These are phyloP conservation scores for Penicillium oxalicum DNA, from an alignment of 2,329 filamentous ascomycete genomes.

Conservation along the genomic window DNA sequence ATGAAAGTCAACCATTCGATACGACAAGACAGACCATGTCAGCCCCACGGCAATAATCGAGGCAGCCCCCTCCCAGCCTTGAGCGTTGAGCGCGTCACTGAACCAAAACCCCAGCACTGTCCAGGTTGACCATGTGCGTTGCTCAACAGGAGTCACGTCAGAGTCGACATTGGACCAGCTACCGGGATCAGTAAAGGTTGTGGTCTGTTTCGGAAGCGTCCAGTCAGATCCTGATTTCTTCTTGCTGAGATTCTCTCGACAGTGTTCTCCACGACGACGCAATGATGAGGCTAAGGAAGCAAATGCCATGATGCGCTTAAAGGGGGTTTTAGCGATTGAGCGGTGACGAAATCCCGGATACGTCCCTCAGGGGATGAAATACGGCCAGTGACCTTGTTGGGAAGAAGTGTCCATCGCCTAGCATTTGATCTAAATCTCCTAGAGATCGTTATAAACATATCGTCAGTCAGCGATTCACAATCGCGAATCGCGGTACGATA, in stretches of 20 bases:
- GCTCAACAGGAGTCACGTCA: constrained; percentile 42
- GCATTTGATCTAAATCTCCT: too few species aligned
- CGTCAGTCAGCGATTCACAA: too few species aligned
- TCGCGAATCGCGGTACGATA: too few species aligned
- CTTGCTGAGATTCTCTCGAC: neutral
- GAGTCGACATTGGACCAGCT: constrained; percentile 42
- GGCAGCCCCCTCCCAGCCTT: constrained; percentile 43
- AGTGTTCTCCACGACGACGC: neutral
- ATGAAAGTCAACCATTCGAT: too few species aligned
- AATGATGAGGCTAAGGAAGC: neutral
- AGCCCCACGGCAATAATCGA: constrained; percentile 45
- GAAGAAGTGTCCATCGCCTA: too few species aligned
- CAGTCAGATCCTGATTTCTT: constrained; percentile 29
- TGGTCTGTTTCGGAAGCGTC: constrained; percentile 36
- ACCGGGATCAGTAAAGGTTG: constrained; percentile 26
- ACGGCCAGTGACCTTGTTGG: too few species aligned
- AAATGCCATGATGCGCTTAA: neutral
- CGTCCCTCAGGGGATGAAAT: too few species aligned
- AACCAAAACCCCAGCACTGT: constrained; percentile 44
- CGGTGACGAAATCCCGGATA: too few species aligned
- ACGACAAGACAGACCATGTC: constrained; percentile 26
- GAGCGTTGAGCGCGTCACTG: constrained; percentile 41
- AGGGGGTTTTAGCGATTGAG: too few species aligned
- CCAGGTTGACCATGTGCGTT: constrained; percentile 41
- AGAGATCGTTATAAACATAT: too few species aligned